Base-by-base conservation (phyloP, 2,329 filamentous ascomycete genomes). In the Colletotrichum sidae region DNA sequence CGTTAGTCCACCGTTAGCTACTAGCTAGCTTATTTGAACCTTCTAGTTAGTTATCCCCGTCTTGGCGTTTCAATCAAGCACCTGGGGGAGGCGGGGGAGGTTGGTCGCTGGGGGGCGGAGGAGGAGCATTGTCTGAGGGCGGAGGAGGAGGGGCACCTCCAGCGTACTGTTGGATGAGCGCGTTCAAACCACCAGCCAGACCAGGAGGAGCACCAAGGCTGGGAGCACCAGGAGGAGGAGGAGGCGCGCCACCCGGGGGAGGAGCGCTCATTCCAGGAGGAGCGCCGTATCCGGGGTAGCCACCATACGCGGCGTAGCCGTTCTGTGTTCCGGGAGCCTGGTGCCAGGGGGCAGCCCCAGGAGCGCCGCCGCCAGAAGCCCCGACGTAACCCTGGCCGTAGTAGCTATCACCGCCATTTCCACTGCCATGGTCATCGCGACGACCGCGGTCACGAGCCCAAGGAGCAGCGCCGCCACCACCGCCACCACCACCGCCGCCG, bases 141-240 rank as follows among this genome's bases (percentile, higher is more conserved):
- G 86, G 86, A 61, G 84, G 82, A 42, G 80, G 80, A 45, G 76
- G 80, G 38, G 77, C 79, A 52, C 83, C 81, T 68, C 80, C 80
- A 44, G 86, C 82, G 68, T 88, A 92, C 72, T 90, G 89, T 76
- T 91, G 88, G 72, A 91, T 89, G 64, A 92, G 81, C 51, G 88
- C 86, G 73, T 86, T 89, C 67, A 90, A 80, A 45, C 87, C 87
- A 66, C 85, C 84, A 47, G 78, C 77, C 33, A 87, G 80, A 67
- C 80, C 84, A 71, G 87, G 84, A 50, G 85, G 84, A 63, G 83
- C 84, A 65, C 81, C 80, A 49, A 89, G 80, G 56, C 79, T 78
- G n/a, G 79, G 78, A 59, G 77, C 73, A 58, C 72, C 69, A 57
- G 67, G 65, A 15, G 62, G 61, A 5, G 61, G 49, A 69, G 39